phyloP scores from a whole-genome alignment of 768 basidiomycete species.

The Arthromyces matolae region DNA sequence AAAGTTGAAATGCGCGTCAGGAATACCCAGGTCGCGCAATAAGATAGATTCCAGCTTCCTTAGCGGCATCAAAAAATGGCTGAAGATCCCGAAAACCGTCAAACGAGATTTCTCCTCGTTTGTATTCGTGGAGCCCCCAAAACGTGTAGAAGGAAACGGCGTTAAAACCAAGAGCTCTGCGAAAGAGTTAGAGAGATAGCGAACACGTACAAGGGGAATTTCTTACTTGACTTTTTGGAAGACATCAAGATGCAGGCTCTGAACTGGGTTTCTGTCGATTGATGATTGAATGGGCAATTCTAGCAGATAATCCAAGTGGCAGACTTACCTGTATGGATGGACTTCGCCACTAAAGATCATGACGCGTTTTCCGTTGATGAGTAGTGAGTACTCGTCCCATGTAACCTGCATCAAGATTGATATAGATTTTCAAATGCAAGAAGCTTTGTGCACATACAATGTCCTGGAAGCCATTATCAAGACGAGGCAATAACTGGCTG shows the following conservation, averaged over 20 bases:
- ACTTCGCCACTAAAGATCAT: slow-evolving; percentile 42
- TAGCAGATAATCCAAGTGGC: neutral
- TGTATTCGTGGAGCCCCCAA: slow-evolving; percentile 44
- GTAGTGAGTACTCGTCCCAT: slow-evolving; percentile 41
- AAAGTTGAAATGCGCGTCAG: neutral
- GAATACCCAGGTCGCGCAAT: slow-evolving; percentile 52
- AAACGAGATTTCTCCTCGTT: slow-evolving; percentile 48
- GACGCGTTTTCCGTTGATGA: slow-evolving; percentile 39
- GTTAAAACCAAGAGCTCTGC: slow-evolving; percentile 40
- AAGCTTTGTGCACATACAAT: slow-evolving; percentile 21
- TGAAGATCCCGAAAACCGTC: slow-evolving; percentile 53
- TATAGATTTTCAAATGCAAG: neutral
- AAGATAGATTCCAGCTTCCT: slow-evolving; percentile 51
- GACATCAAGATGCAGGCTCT: slow-evolving; percentile 39
- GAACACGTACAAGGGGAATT: neutral
- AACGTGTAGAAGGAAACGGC: slow-evolving; percentile 42
- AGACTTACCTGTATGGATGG: slow-evolving; percentile 37
- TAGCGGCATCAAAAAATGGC: slow-evolving; percentile 52
- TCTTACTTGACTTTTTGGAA: slow-evolving; percentile 41
- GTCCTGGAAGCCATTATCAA: slow-evolving; percentile 28
- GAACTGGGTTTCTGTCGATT: slow-evolving; percentile 33
- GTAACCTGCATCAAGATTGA: slow-evolving; percentile 28
- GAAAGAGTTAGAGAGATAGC: neutral
- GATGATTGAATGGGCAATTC: neutral
- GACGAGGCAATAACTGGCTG: slow-evolving; percentile 12